Evolutionary conservation across 768 basidiomycete genomes (phyloP), one percentile per base, ranked within the genome.

Genomic region (Hysterangium stoloniferum): DNA sequence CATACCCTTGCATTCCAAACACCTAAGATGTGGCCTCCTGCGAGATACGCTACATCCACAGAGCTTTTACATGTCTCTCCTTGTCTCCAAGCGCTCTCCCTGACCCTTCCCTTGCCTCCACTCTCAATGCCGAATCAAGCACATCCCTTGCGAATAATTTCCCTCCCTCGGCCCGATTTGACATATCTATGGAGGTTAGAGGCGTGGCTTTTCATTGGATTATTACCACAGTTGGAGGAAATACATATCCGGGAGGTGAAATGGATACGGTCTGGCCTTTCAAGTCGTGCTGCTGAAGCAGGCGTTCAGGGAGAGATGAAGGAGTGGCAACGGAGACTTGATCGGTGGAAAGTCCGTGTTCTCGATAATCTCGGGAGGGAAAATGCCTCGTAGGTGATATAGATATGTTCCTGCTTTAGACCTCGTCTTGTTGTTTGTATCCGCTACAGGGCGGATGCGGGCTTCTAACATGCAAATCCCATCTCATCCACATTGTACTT

Each of bases 231-330:
- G 11, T 70, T 91, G 20, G 61, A 67, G 35, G 71, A 75, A 6
- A 66, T 91, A 17, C 75, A 82, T 13, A 71, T 74, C 13, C 70
- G 84, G 53, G 85, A 88, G 56, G 73, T 86, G 15, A 77, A 78
- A 28, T 90, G 87, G 86, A 64, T 90, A 31, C 68, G 80, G 48
- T 74, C 72, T 45, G 87, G 85, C 0, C 74, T 89, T 63, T 79
- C 74, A 6, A 66, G 65, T 0, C 71, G 74, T 52, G 88, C 88
- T 22, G 79, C 77, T 56, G 79, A 75, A 55, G 76, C 87, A 6
- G 88, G 88, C 6, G 75, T 87, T 12, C 87, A 89, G 64, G 88
- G 86, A 36, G 84, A 87, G 62, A 82, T 91, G 78, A 68, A 71
- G 55, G 76, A 80, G 51, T 91, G 88, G 88, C 73, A 72, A 53